Evolutionary conservation across 495 filamentous ascomycete genomes (phyloP), one percentile per base, ranked within the genome.

Genomic region (Cercophora sp.): DNA sequence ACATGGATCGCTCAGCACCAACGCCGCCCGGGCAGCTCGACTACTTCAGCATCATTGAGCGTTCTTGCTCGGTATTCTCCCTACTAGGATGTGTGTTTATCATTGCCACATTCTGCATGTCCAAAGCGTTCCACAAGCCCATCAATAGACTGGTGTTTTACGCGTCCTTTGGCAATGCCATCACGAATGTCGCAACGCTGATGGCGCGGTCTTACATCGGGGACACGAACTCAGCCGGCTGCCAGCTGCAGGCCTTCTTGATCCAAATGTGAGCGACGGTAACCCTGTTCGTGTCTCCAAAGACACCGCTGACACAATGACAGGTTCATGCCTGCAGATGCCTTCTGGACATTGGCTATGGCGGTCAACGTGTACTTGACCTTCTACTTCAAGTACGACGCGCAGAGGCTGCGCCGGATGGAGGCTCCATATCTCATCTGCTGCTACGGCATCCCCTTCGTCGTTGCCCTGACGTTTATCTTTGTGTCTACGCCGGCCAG

Each of bases 121-220:
- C 74, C 8, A 70, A 70, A 18, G 70, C 76, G 29, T 87, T 88
- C 59, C 80, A 85, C 52, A 91, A 91, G 68, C 88, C 90, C n/a
- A 91, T 96, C 70, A 94, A 94, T 60, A 80, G 89, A 3, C 73
- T 96, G 3, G 81, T 92, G 8, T 94, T 95, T 66, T 91, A 85
- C 62, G 89, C 90, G 2, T 85, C 85, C 4, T 88, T 89, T 61
- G 90, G 89, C 27, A 96, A 96, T 59, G 74, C 92, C 29, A 73
- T 90, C 67, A 83, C 85, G 44, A 93, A 88, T 66, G 77, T 91
- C 13, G 90, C 85, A 3, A 89, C 89, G 0, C 63, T 94, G 22
- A 87, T 92, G 56, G 82, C 85, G 0, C 74, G 77, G 31, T 76
- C 73, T n/a, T 83, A 79, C 16, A 72, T 80, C 5, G 52, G 56